Percentiles rank a stretch among this genome's conserved stretches.
These are phyloP conservation scores for Capsella bursapastoris DNA, from an alignment of 345 rosid genomes.

Conservation along the genomic window DNA sequence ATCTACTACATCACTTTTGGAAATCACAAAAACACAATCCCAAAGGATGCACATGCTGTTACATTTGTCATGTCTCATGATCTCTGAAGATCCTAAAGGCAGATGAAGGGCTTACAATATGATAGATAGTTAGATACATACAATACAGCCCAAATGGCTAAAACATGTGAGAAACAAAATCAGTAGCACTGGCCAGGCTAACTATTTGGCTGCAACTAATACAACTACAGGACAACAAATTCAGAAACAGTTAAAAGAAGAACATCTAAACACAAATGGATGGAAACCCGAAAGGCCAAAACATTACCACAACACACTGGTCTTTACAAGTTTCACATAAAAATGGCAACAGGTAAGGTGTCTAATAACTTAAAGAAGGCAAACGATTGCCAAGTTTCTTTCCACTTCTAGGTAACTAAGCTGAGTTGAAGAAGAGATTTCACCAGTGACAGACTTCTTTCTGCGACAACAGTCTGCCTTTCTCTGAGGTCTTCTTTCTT, in stretches of 20 bases:
- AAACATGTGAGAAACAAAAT: conserved; percentile 32
- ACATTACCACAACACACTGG: conserved; percentile 44
- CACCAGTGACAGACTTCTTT: conserved; percentile 38
- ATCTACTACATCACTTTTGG: conserved; percentile 42
- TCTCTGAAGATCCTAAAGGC: conserved; percentile 30
- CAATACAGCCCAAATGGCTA: conserved; percentile 35
- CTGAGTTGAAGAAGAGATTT: conserved; percentile 42
- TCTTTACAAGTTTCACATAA: conserved; percentile 43
- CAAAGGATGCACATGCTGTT: conserved; percentile 41
- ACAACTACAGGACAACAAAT: conserved; percentile 39
- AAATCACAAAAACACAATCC: conserved; percentile 34
- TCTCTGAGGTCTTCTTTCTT: conserved; percentile 37
- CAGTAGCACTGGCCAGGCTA: conserved; percentile 39
- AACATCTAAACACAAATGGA: conserved; percentile 43
- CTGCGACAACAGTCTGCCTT: conserved; percentile 25
- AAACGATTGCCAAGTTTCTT: conserved; percentile 45
- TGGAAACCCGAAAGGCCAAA: conserved; percentile 38
- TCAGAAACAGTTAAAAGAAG: conserved; percentile 36
- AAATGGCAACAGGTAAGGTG: conserved; percentile 34
- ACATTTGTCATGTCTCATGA: conserved; percentile 37
- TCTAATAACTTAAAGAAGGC: conserved; percentile 41
- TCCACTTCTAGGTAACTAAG: conserved; percentile 40
- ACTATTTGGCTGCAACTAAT: conserved; percentile 41
- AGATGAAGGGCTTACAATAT: conserved; percentile 40
- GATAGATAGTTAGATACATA: conserved; percentile 36